Evolutionary conservation across 2,329 filamentous ascomycete species (phyloP).

Genomic region (Sporothrix pseudoabietina): DNA sequence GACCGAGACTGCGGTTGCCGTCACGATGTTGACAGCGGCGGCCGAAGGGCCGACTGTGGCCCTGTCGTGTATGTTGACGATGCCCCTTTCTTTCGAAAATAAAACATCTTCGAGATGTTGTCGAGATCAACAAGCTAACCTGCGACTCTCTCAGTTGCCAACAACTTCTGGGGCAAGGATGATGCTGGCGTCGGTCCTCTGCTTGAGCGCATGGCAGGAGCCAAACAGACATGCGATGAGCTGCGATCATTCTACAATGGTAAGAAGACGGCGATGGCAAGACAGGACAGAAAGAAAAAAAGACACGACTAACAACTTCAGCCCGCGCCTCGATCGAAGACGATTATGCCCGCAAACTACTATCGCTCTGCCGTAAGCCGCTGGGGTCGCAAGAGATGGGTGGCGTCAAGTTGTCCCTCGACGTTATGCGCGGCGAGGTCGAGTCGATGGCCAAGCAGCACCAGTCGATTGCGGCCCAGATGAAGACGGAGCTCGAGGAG

Average conservation of each 20-base stretch:
- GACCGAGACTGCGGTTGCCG: neutral
- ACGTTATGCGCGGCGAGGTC: conserved; percentile 84
- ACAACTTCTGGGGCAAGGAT: conserved; percentile 99
- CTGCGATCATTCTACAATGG: conserved; percentile 85
- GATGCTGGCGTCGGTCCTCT: conserved; percentile 92
- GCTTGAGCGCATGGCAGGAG: conserved; percentile 89
- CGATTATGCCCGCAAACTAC: conserved; percentile 87
- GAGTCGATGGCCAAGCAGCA: conserved; percentile 95
- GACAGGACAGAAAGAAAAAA: neutral
- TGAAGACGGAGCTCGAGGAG: conserved; percentile 95
- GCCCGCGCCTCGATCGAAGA: conserved; percentile 94
- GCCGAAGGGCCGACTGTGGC: conserved; percentile 36
- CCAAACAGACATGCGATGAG: conserved; percentile 94
- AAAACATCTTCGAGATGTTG: neutral
- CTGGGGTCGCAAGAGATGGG: conserved; percentile 86
- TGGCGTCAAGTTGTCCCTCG: conserved; percentile 78
- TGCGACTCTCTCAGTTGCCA: conserved; percentile 67
- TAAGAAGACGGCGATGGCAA: conserved; percentile 43
- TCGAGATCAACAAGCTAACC: neutral
- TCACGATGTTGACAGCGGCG: conserved; percentile 33
- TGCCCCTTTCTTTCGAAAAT: neutral
- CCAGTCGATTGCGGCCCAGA: conserved; percentile 84
- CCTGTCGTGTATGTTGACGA: conserved; percentile 34
- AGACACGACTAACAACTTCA: conserved; percentile 40
- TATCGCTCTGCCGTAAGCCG: conserved; percentile 82